A percentile compares a stretch with the other conserved stretches of the same genome.
Conservation (phyloP, 139 green algal species). For the Pleodorina starrii region DNA sequence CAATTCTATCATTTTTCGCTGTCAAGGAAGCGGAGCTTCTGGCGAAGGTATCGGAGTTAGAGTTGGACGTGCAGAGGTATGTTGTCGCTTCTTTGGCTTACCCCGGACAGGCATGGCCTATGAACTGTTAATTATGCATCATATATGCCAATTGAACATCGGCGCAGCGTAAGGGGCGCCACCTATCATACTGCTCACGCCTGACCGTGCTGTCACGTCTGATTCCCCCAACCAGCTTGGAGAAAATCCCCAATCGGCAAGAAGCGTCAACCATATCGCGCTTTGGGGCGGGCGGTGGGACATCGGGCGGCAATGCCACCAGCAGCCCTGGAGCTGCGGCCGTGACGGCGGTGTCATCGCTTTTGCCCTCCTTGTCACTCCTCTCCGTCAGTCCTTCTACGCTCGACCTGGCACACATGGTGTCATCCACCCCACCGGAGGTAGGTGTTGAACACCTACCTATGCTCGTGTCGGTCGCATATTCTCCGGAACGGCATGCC, state of each 20-base stretch:
- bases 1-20: slow-evolving; percentile 67
- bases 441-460: neutral
- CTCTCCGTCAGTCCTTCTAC: slow-evolving; percentile 24
- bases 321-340: neutral
- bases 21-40: slow-evolving; percentile 68
- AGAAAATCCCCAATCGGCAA: slow-evolving; percentile 37
- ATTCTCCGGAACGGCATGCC: too few species aligned
- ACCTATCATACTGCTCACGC: too few species aligned
- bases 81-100: neutral
- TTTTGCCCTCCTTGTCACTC: neutral
- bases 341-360: neutral
- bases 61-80: slow-evolving; percentile 58
- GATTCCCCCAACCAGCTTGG: slow-evolving; percentile 16
- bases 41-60: slow-evolving; percentile 49
- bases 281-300: neutral
- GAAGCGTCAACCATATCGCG: slow-evolving; percentile 32
- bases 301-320: neutral
- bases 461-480: too few species aligned
- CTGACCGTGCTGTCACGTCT: too few species aligned
- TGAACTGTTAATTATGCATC: too few species aligned
- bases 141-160: too few species aligned
- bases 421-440: slow-evolving; percentile 6
- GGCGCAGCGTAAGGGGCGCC: too few species aligned
- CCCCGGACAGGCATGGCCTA: too few species aligned
- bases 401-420: slow-evolving; percentile 39